Conservation (phyloP, 2,329 filamentous ascomycete genomes). For the Aspergillus puulaauensis region DNA sequence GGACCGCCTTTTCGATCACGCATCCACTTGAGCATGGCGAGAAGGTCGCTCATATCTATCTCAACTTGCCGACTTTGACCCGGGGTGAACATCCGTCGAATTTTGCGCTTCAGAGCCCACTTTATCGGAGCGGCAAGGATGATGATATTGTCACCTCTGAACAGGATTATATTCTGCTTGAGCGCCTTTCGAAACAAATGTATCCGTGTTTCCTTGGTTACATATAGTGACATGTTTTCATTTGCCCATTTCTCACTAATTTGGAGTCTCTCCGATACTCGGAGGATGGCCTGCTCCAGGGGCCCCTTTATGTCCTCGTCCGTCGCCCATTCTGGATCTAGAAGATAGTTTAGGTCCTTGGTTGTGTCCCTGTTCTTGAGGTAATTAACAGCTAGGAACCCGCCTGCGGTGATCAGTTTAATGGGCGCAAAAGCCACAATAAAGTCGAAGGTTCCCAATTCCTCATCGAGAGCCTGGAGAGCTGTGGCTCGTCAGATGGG, state of each 20-base stretch:
- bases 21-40: conserved; percentile 30
- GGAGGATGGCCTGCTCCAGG: conserved; percentile 24
- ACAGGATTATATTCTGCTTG: conserved; percentile 33
- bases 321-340: conserved; percentile 32
- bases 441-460: conserved; percentile 30
- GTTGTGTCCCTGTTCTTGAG: conserved; percentile 32
- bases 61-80: conserved; percentile 22
- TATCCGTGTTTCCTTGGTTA: conserved; percentile 22
- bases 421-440: conserved; percentile 35
- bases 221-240: conserved; percentile 33
- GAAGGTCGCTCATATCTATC: conserved; percentile 29
- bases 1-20: conserved; percentile 21
- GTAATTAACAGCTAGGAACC: conserved; percentile 31
- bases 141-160: conserved; percentile 26
- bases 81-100: conserved; percentile 29
- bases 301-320: conserved; percentile 33
- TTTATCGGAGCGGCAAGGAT: conserved; percentile 35
- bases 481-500: conserved; percentile 5
- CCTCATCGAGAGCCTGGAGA: conserved; percentile 30
- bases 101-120: conserved; percentile 37
- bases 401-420: conserved; percentile 29
- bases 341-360: conserved; percentile 32
- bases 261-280: conserved; percentile 22
- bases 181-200: conserved; percentile 29
- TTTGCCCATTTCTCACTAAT: conserved; percentile 31